Evolutionary conservation across 805 yeast genomes (phyloP).

Genomic region (Blastobotrys peoriensis): DNA sequence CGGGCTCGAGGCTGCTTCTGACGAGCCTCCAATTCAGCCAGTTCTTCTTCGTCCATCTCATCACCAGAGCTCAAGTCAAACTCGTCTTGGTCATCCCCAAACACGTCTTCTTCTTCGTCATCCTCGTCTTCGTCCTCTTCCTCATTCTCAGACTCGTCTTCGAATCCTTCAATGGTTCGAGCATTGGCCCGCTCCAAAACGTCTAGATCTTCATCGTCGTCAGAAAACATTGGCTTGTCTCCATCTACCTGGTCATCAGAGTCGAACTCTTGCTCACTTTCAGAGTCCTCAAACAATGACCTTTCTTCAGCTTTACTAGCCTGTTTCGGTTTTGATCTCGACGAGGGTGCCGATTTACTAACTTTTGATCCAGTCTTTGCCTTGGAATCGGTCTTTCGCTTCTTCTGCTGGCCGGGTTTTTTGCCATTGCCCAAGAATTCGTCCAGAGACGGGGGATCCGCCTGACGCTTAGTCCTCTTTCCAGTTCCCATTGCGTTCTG

Average conservation of each 20-base stretch:
- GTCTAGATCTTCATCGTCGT: constrained; percentile 62
- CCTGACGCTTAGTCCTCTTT: constrained; percentile 89
- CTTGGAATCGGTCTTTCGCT: constrained; percentile 29
- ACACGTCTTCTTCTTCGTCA: constrained; percentile 18
- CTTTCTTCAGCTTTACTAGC: constrained; percentile 63
- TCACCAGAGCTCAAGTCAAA: constrained; percentile 4
- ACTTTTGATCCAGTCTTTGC: constrained; percentile 14
- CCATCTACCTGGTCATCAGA: constrained; percentile 49
- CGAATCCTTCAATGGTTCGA: constrained; percentile 17
- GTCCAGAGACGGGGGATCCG: constrained; percentile 82
- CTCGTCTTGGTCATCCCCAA: constrained; percentile 21
- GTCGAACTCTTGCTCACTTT: constrained; percentile 37
- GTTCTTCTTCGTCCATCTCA: constrained; percentile 39
- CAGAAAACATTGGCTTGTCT: constrained; percentile 73
- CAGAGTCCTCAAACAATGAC: constrained; percentile 48
- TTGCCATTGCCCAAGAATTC: constrained; percentile 50
- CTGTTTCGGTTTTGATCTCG: no score
- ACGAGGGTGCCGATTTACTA: no score
- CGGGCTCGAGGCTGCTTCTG: constrained; percentile 35
- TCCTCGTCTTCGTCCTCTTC: constrained; percentile 17
- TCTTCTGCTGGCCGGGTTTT: constrained; percentile 23
- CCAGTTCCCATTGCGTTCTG: constrained; percentile 58
- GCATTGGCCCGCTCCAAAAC: constrained; percentile 28
- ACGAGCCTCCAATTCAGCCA: constrained; percentile 33
- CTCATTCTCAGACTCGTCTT: constrained; percentile 17